These are phyloP conservation scores for Bremia lactucae DNA, from an alignment of 352 stramenopile genomes.

Conservation along the genomic window DNA sequence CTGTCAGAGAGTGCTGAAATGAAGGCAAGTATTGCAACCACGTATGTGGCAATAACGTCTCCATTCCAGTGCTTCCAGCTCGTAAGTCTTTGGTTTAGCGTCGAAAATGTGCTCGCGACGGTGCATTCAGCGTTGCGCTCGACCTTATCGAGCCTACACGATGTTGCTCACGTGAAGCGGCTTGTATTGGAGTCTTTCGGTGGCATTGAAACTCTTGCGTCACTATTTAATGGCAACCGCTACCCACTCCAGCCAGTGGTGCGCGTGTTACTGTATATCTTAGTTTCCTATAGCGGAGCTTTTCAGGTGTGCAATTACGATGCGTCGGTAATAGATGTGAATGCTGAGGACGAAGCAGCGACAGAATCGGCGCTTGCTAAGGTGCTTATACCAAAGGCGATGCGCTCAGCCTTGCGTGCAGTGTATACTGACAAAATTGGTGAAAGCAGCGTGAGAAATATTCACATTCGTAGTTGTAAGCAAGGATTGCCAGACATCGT, in stretches of 20 bases:
- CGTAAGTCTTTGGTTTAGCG: slow-evolving; percentile 34
- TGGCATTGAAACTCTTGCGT: slow-evolving; percentile 39
- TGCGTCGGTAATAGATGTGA: slow-evolving; percentile 50
- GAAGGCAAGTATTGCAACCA: slow-evolving; percentile 40
- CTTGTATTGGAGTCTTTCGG: slow-evolving; percentile 56
- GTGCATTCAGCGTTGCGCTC: slow-evolving; percentile 29
- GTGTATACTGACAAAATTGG: slow-evolving; percentile 31
- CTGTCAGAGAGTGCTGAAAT: slow-evolving; percentile 43
- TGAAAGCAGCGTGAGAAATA: slow-evolving; percentile 6
- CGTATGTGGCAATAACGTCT: slow-evolving; percentile 36
- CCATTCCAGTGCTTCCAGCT: slow-evolving; percentile 40
- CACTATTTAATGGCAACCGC: slow-evolving; percentile 48
- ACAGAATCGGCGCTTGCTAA: slow-evolving; percentile 56
- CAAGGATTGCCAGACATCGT: slow-evolving; percentile 49
- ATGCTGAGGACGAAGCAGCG: slow-evolving; percentile 64
- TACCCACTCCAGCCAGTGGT: slow-evolving; percentile 36
- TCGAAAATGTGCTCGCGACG: slow-evolving; percentile 36
- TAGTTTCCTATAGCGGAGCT: slow-evolving; percentile 38
- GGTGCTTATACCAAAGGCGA: slow-evolving; percentile 48
- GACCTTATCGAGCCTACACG: slow-evolving; percentile 31
- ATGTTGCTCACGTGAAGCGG: slow-evolving; percentile 31
- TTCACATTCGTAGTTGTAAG: slow-evolving; percentile 37
- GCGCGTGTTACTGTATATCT: slow-evolving; percentile 51
- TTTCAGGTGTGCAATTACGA: slow-evolving; percentile 32
- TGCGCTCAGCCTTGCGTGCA: slow-evolving; percentile 47